Percentiles rank a stretch among this genome's conserved stretches.
Conservation (phyloP, 805 yeast genomes). For the Maudiozyma barnettii region DNA sequence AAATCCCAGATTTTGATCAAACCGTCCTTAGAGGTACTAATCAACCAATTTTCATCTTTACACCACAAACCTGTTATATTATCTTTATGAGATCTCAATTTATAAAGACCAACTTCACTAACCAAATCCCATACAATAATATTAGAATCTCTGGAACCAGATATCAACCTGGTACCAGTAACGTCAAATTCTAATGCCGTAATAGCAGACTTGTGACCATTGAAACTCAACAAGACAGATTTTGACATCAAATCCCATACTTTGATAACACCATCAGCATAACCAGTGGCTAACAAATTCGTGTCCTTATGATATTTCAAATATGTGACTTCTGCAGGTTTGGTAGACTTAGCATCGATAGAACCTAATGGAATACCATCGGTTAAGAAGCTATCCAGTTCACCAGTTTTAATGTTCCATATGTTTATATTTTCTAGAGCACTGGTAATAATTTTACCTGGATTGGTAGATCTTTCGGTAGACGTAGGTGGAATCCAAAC, state of each 20-base stretch:
- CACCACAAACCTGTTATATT: slow-evolving; percentile 68
- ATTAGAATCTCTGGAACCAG: slow-evolving; percentile 80
- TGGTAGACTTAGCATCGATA: slow-evolving; percentile 49
- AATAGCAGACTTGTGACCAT: slow-evolving; percentile 86
- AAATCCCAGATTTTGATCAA: slow-evolving; percentile 89
- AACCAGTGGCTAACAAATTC: slow-evolving; percentile 78
- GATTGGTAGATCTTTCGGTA: slow-evolving; percentile 35
- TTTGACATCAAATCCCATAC: slow-evolving; percentile 85
- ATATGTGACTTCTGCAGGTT: slow-evolving; percentile 53
- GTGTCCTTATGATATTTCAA: slow-evolving; percentile 52
- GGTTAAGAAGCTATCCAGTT: slow-evolving; percentile 40
- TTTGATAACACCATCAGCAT: slow-evolving; percentile 78
- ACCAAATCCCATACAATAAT: slow-evolving; percentile 93
- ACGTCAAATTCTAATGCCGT: slow-evolving; percentile 59
- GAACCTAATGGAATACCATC: slow-evolving; percentile 71
- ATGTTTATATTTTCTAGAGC: slow-evolving; percentile 78
- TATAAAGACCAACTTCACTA: slow-evolving; percentile 79
- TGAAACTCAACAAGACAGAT: slow-evolving; percentile 67
- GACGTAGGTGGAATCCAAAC: slow-evolving; percentile 51
- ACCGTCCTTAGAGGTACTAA: slow-evolving; percentile 83
- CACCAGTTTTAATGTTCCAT: slow-evolving; percentile 93
- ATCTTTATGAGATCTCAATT: slow-evolving; percentile 82
- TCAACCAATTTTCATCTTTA: slow-evolving; percentile 52
- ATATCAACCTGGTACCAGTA: slow-evolving; percentile 74
- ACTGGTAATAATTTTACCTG: slow-evolving; percentile 66